Percentiles rank a stretch among this genome's conserved stretches.
Conservation (phyloP, 495 filamentous ascomycete species). For the Tuber magnatum region DNA sequence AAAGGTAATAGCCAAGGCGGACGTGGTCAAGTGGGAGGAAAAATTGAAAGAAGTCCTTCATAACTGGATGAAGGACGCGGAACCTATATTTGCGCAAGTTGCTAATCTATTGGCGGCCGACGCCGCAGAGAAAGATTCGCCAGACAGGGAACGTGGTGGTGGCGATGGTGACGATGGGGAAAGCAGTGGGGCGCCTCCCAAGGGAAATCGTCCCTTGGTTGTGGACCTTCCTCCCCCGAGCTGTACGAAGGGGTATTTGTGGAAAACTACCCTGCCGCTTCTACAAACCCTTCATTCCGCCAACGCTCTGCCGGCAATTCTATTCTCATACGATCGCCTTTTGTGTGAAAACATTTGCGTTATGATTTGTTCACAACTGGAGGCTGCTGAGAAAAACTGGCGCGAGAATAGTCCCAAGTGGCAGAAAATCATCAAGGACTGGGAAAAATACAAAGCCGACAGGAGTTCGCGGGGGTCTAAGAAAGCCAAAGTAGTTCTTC, state of each 20-base stretch:
- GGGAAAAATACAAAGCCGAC: constrained; percentile 49
- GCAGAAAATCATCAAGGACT: constrained; percentile 51
- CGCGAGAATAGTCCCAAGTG: constrained; percentile 53
- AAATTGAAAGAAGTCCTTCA: constrained; percentile 52
- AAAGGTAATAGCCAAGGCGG: constrained; percentile 50
- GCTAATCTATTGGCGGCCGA: constrained; percentile 37
- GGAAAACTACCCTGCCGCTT: constrained; percentile 53
- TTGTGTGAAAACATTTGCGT: constrained; percentile 54
- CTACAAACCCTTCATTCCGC: constrained; percentile 55
- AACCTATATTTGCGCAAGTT: constrained; percentile 57
- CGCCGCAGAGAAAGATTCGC: not conserved
- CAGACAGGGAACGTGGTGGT: too few species aligned
- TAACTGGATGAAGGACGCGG: constrained; percentile 53
- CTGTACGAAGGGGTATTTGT: constrained; percentile 33
- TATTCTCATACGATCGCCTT: constrained; percentile 68
- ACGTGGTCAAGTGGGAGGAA: constrained; percentile 60
- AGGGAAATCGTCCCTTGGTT: not conserved
- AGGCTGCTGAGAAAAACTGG: constrained; percentile 51
- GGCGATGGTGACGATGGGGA: too few species aligned
- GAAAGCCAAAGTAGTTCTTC: constrained; percentile 42
- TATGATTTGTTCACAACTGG: constrained; percentile 49
- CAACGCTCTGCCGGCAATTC: constrained; percentile 61
- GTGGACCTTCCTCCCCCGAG: constrained; percentile 2
- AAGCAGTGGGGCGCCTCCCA: constrained; percentile 5
- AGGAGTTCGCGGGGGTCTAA: constrained; percentile 43